Evolutionary conservation across 148 eudicot genomes (phyloP).

Genomic region (Agrostemma githago): DNA sequence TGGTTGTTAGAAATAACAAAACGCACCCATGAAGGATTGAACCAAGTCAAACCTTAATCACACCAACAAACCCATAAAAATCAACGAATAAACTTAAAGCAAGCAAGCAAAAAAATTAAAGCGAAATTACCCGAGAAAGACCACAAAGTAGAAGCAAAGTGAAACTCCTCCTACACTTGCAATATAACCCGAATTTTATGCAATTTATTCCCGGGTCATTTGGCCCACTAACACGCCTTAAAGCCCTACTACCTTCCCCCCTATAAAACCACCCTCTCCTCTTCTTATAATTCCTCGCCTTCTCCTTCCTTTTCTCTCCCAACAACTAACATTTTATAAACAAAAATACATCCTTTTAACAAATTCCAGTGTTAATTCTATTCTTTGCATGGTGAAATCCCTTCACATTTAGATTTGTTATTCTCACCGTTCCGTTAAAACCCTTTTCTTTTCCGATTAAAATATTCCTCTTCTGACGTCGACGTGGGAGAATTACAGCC

Average conservation of each 20-base stretch:
- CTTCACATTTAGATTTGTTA: slow-evolving; percentile 27
- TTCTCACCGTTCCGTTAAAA: no score
- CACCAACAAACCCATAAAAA: neutral
- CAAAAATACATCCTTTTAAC: neutral
- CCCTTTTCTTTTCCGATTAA: neutral
- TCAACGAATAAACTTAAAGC: neutral
- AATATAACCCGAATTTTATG: neutral
- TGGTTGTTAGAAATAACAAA: neutral
- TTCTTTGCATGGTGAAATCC: slow-evolving; percentile 48
- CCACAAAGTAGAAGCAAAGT: neutral
- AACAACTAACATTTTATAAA: neutral
- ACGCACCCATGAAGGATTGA: neutral
- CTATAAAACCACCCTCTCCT: slow-evolving; percentile 42
- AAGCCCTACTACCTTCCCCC: slow-evolving; percentile 15
- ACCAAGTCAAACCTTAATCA: slow-evolving; percentile 2
- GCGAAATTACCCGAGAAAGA: neutral
- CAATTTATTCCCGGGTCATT: neutral
- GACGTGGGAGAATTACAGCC: slow-evolving; percentile 55
- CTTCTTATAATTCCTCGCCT: slow-evolving; percentile 63
- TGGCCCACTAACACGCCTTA: neutral
- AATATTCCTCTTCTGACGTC: slow-evolving; percentile 53
- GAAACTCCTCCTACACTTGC: neutral
- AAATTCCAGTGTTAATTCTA: neutral
- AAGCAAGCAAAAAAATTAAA: neutral
- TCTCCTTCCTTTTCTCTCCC: slow-evolving; percentile 1